These are phyloP conservation scores for Ascochyta pisi DNA, from an alignment of 2,329 filamentous ascomycete species.

Conservation along the genomic window DNA sequence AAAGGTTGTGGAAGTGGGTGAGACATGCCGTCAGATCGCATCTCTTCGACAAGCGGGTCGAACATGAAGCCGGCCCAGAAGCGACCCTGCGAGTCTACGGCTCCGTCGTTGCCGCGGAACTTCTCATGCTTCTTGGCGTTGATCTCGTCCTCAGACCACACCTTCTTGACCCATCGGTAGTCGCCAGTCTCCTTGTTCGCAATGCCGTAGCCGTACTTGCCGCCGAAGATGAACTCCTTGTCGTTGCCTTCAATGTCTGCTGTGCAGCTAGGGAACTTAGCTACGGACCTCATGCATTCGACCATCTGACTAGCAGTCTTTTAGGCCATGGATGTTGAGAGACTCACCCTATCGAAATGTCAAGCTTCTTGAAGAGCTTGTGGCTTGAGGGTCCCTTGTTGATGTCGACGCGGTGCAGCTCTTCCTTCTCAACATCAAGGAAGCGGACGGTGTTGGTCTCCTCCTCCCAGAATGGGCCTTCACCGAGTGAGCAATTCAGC, in stretches of 20 bases:
- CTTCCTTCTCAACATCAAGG: conserved; percentile 81
- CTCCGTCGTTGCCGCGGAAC: conserved; percentile 80
- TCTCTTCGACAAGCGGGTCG: conserved; percentile 69
- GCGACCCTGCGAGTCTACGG: conserved; percentile 77
- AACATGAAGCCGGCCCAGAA: conserved; percentile 92
- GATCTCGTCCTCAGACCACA: conserved; percentile 60
- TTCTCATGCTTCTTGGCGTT: conserved; percentile 54
- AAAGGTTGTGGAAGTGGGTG: background rate
- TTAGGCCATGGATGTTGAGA: background rate
- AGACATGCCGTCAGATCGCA: conserved; percentile 52
- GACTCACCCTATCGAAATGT: conserved; percentile 60
- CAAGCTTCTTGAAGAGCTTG: conserved; percentile 62
- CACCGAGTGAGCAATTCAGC: conserved; percentile 70
- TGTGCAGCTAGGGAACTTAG: conserved; percentile 56
- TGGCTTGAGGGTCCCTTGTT: conserved; percentile 66
- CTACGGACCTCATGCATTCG: background rate
- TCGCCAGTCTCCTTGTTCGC: conserved; percentile 69
- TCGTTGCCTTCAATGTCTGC: conserved; percentile 76
- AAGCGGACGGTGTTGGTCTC: conserved; percentile 72
- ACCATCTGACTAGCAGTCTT: background rate
- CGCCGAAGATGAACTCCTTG: conserved; percentile 75
- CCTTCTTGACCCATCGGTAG: conserved; percentile 63
- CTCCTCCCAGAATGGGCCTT: conserved; percentile 77
- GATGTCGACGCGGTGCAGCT: conserved; percentile 75
- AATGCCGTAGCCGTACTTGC: conserved; percentile 83